Evolutionary conservation across 1,139 yeast genomes (phyloP).

Genomic region (Eremothecium gossypii): DNA sequence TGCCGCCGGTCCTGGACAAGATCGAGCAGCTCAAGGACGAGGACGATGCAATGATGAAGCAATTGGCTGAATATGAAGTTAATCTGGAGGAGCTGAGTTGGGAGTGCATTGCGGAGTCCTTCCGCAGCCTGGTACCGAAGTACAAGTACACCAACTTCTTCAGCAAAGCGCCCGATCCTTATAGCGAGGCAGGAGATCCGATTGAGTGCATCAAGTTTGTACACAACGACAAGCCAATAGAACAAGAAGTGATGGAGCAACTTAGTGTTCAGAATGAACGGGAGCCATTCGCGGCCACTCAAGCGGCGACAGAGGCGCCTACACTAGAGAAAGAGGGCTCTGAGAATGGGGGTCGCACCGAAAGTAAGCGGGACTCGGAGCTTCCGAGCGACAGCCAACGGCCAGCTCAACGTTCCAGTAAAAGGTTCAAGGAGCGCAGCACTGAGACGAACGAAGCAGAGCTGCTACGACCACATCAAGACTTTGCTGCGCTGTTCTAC

Average conservation of each 20-base stretch:
- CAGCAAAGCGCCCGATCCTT: constrained; percentile 37
- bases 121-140: constrained; percentile 22
- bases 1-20: constrained; percentile 14
- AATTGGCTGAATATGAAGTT: constrained; percentile 18
- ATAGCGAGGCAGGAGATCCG: constrained; percentile 40
- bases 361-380: constrained; percentile 8
- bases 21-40: constrained; percentile 23
- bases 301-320: constrained; percentile 4
- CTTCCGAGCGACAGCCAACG: constrained; percentile 11
- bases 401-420: constrained; percentile 31
- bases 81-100: constrained; percentile 21
- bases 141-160: constrained; percentile 21
- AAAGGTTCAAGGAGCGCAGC: constrained; percentile 31
- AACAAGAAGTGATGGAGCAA: neutral
- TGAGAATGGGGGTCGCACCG: neutral
- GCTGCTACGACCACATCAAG: constrained; percentile 3
- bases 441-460: constrained; percentile 18
- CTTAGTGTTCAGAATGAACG: neutral
- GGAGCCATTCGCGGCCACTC: neutral
- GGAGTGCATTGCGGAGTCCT: constrained; percentile 21
- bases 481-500: constrained; percentile 1
- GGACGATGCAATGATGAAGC: constrained; percentile 24
- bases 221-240: constrained; percentile 1
- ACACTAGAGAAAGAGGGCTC: constrained; percentile 2
- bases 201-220: constrained; percentile 34